Conservation (phyloP, 2,329 filamentous ascomycete genomes). For the Ascosphaera aggregata region DNA sequence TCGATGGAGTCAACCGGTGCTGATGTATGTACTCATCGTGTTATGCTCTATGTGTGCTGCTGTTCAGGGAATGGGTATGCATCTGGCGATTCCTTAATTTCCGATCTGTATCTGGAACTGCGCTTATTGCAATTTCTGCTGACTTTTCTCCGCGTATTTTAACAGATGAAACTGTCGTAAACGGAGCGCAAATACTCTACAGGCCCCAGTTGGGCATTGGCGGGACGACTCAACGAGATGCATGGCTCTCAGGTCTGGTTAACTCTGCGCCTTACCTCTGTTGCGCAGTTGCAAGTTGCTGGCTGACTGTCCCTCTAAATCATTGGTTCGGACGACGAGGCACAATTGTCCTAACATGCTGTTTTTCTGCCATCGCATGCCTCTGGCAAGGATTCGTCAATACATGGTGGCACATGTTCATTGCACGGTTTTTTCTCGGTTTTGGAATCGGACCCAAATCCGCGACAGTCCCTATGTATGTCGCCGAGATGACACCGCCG, state of each 20-base stretch:
- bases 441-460: constrained; percentile 58
- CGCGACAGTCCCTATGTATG: constrained; percentile 52
- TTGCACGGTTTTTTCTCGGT: constrained; percentile 48
- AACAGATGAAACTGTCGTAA: constrained; percentile 42
- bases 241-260: constrained; percentile 37
- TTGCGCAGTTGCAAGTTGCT: constrained; percentile 46
- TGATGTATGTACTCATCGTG: constrained; percentile 41
- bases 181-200: constrained; percentile 45
- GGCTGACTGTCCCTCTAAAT: constrained; percentile 52
- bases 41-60: constrained; percentile 45
- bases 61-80: constrained; percentile 42
- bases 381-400: constrained; percentile 41
- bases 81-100: neutral
- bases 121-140: neutral
- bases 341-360: constrained; percentile 53
- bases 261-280: constrained; percentile 37
- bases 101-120: neutral
- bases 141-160: neutral
- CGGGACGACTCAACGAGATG: constrained; percentile 21
- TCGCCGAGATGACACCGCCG: constrained; percentile 49
- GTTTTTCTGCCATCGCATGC: constrained; percentile 36
- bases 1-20: constrained; percentile 44
- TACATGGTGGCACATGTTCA: constrained; percentile 47
- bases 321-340: constrained; percentile 44
- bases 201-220: constrained; percentile 36